These are phyloP conservation scores for Rhododendron griersonianum DNA, from an alignment of 148 eudicot genomes.

Conservation along the genomic window DNA sequence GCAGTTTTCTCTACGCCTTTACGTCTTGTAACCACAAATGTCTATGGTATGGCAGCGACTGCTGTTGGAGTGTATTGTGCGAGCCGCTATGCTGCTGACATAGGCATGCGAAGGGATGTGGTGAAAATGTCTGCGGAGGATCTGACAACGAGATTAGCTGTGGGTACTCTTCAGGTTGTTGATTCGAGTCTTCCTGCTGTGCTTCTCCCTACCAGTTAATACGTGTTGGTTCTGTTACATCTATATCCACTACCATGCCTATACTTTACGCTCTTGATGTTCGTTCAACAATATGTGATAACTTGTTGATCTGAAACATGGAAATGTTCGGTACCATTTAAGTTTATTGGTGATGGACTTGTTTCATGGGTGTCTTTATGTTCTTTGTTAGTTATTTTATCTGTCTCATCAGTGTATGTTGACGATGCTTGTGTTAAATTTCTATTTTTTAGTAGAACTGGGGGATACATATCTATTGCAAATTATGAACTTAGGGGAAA, in stretches of 20 bases:
- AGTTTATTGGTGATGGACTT: not conserved
- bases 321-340: not conserved
- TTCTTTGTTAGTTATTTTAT: not conserved
- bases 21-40: not conserved
- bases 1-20: not conserved
- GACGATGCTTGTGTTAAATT: not conserved
- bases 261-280: not conserved
- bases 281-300: not conserved
- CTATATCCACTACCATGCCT: not conserved
- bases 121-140: not conserved
- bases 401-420: not conserved
- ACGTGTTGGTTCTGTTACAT: not conserved
- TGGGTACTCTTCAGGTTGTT: conserved; percentile 7
- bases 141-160: not conserved
- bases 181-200: not conserved
- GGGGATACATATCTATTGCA: not conserved
- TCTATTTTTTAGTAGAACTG: not conserved
- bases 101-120: not conserved
- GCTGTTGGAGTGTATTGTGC: conserved; percentile 4
- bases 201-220: not conserved
- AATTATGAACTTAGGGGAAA: not conserved
- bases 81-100: not conserved
- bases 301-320: not conserved
- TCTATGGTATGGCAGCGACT: not conserved
- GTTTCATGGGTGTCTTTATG: not conserved